Percentiles rank a stretch among this genome's conserved stretches.
phyloP scores from a whole-genome alignment of 1,139 yeast species.

The Magnusiomyces tetraspermus region DNA sequence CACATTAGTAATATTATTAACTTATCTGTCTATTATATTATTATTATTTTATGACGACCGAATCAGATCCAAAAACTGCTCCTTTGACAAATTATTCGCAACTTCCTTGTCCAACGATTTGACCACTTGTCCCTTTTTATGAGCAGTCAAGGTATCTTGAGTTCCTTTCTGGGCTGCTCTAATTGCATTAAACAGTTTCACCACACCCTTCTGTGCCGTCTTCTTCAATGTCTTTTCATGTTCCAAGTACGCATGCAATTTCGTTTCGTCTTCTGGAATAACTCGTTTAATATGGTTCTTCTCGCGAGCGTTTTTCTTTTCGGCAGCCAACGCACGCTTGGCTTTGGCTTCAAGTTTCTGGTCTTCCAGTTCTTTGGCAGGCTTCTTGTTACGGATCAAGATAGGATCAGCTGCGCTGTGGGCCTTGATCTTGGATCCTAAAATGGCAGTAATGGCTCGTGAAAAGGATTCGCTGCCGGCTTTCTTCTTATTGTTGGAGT shows the following conservation, averaged over 20 bases:
- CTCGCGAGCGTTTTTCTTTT: constrained; percentile 60
- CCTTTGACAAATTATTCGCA: constrained; percentile 76
- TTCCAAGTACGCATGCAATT: constrained; percentile 50
- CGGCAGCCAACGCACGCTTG: constrained; percentile 55
- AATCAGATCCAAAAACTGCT: constrained; percentile 78
- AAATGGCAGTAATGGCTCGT: constrained; percentile 70
- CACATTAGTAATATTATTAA: too few relatives aligned
- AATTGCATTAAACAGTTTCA: constrained; percentile 82
- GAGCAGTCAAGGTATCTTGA: constrained; percentile 2
- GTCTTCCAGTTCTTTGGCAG: constrained; percentile 63
- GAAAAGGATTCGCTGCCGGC: constrained; percentile 68
- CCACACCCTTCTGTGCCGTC: constrained; percentile 90
- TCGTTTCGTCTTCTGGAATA: constrained; percentile 48
- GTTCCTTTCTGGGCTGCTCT: constrained; percentile 59
- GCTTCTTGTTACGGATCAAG: constrained; percentile 57
- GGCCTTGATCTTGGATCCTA: constrained; percentile 79
- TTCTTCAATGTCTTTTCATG: constrained; percentile 67
- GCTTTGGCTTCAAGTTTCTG: constrained; percentile 83
- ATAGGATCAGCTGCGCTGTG: constrained; percentile 85
- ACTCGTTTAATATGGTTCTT: constrained; percentile 56
- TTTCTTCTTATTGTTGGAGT: constrained; percentile 30
- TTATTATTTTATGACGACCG: constrained; percentile 37
- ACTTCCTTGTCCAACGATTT: constrained; percentile 42
- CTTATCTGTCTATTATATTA: background rate
- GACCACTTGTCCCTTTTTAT: constrained; percentile 20